Base-by-base conservation (phyloP, 2,329 filamentous ascomycete genomes). In the Daldinia sp. region DNA sequence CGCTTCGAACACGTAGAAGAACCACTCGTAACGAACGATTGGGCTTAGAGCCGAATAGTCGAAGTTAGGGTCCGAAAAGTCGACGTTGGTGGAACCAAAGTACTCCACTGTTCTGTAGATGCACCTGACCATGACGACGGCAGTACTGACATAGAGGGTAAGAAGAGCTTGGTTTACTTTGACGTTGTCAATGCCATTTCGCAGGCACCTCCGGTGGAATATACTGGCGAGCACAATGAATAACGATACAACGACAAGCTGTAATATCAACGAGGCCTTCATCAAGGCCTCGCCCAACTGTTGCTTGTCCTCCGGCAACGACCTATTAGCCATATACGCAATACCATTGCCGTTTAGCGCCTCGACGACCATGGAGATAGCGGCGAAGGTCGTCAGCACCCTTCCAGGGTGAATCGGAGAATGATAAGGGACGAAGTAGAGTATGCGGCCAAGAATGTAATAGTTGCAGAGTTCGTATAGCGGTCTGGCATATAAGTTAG, bases 71-170 rank as follows among this genome's bases (percentile, higher is more conserved):
- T 77, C 75, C 41, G 74, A 76, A 19, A 77, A 74, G 21, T 82
- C 75, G 10, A 82, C 72, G 23, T 73, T 67, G 0, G 80, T 76
- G n/a, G 83, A 71, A 51, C 77, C 79, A 64, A 86, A 87, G 75
- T 85, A 87, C 73, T 89, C 85, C n/a, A 86, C 78, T 0, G 84
- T 78, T 6, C 86, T 82, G 70, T 81, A 89, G 57, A 88, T 79
- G 56, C 85, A 88, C 19, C 86, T 81, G 1, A 78, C 72, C 5
- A 82, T 74, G 59, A 88, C 82, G 43, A 87, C 75, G 0, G 69
- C 56, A 8, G 81, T 81, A 61, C 80, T 84, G 34, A 75, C 70
- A 70, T 87, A 88, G 1, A 89, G 77, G 9, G 81, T 83, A 51
- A 76, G 68, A 3, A 88, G 74, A 2, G 77, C 72, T 34, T 66